Conservation (phyloP, 192 early-diverging fungal genomes). For the Lunasporangiospora selenospora region DNA sequence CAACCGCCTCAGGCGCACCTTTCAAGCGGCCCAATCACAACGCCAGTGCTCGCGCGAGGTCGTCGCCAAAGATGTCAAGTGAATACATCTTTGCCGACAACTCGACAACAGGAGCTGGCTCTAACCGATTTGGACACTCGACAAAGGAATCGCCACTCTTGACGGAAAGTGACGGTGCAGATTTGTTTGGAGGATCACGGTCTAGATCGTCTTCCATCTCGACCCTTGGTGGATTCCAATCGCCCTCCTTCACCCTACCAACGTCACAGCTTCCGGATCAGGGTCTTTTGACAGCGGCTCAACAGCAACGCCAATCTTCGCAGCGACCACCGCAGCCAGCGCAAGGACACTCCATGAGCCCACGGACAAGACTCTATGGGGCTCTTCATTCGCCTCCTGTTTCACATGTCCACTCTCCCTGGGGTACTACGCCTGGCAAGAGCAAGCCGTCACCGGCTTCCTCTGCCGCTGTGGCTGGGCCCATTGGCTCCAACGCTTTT, state of each 20-base stretch:
- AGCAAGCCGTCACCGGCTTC: no score
- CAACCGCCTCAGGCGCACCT: no score
- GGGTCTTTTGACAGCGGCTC: not conserved
- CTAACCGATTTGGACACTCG: no score
- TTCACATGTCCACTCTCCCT: conserved; percentile 7
- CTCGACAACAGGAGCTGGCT: no score
- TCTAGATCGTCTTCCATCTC: conserved; percentile 36
- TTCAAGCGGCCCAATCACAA: no score
- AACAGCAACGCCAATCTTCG: not conserved
- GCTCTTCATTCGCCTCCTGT: conserved; percentile 12
- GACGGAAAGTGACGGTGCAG: not conserved
- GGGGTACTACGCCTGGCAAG: conserved; percentile 6
- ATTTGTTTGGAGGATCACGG: conserved; percentile 3
- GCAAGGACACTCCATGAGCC: conserved; percentile 10
- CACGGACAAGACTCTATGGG: conserved; percentile 15
- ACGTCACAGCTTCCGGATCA: conserved; percentile 4
- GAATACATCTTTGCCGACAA: conserved; percentile 6
- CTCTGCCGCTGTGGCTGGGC: no score
- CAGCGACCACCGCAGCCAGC: conserved; percentile 10
- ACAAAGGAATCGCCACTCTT: not conserved
- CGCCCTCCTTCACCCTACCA: conserved; percentile 1
- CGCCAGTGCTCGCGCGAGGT: no score
- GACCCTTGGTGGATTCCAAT: conserved; percentile 25
- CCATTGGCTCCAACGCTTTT: conserved; percentile 2
- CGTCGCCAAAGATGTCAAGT: conserved; percentile 6